Evolutionary conservation across 2,329 filamentous ascomycete genomes (phyloP).

Genomic region (Chaetothyriales sp.): DNA sequence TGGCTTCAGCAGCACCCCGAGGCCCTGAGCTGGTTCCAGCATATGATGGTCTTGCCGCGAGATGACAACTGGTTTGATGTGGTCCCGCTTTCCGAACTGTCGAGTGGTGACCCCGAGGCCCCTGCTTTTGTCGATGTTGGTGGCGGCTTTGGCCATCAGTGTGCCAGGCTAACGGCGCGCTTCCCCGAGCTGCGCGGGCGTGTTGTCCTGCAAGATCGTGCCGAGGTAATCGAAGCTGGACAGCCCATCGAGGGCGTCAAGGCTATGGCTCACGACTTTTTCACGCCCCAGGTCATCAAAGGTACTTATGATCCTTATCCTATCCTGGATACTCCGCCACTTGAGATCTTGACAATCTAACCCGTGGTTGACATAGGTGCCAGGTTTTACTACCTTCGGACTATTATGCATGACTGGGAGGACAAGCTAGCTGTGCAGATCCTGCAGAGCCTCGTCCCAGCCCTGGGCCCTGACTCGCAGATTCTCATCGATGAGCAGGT

Average conservation of each 20-base stretch:
- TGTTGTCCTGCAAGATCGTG: constrained; percentile 25
- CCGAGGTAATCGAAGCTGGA: constrained; percentile 18
- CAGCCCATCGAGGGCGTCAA: constrained; percentile 11
- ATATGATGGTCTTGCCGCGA: constrained; percentile 2
- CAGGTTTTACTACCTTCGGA: constrained; percentile 18
- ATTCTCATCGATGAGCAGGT: constrained; percentile 32
- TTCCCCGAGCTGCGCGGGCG: constrained; percentile 5
- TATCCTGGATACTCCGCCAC: too few species aligned
- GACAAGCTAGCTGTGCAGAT: constrained; percentile 19
- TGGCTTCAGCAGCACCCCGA: constrained; percentile 2
- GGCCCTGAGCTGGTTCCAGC: constrained; percentile 1
- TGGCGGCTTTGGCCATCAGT: constrained; percentile 7
- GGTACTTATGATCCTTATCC: constrained; percentile 7
- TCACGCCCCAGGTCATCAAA: constrained; percentile 18
- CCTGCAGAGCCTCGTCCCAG: constrained; percentile 20
- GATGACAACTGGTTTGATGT: constrained; percentile 2
- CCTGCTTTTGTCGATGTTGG: constrained; percentile 12
- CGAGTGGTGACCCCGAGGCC: too few species aligned
- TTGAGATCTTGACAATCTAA: too few species aligned
- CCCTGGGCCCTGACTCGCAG: constrained; percentile 23
- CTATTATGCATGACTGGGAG: constrained; percentile 18
- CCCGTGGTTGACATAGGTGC: too few species aligned
- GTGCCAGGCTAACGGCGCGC: constrained; percentile 1
- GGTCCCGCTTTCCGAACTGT: not conserved
- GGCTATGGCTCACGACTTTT: constrained; percentile 19